Conservation (phyloP, 345 rosid genomes). For the Dimocarpus longan region DNA sequence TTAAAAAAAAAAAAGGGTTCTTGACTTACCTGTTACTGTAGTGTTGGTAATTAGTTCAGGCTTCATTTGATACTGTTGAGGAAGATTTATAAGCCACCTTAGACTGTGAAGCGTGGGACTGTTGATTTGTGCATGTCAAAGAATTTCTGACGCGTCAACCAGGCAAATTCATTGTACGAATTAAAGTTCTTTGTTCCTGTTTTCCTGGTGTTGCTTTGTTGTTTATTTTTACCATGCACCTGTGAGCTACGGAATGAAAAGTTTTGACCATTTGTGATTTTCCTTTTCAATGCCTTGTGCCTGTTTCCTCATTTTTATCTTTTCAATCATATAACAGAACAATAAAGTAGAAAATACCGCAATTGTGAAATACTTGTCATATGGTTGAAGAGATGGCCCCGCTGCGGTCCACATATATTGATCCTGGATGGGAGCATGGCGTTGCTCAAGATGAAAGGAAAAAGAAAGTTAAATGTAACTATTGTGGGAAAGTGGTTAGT, state of each 20-base stretch:
- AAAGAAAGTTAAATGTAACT: constrained; percentile 83
- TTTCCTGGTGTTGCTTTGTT: neutral
- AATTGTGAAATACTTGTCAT: constrained; percentile 14
- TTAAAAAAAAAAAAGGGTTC: neutral
- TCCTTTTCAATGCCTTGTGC: neutral
- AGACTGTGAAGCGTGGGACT: constrained; percentile 13
- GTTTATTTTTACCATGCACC: neutral
- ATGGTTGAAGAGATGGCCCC: constrained; percentile 68
- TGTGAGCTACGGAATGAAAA: neutral
- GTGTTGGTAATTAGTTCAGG: constrained; percentile 30
- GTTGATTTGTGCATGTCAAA: constrained; percentile 23
- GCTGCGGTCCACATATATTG: constrained; percentile 52
- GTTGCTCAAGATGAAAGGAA: constrained; percentile 76
- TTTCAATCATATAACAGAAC: constrained; percentile 22
- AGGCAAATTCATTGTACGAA: constrained; percentile 16
- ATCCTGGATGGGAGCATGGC: constrained; percentile 91
- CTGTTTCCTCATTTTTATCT: neutral
- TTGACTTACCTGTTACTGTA: constrained; percentile 24
- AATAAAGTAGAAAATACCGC: constrained; percentile 18
- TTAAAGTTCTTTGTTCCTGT: neutral
- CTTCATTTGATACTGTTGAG: constrained; percentile 25
- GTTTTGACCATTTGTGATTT: neutral
- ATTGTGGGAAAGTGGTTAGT: constrained; percentile 82
- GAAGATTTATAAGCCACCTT: constrained; percentile 26
- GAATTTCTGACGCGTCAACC: constrained; percentile 18